Conservation (phyloP, 2,329 filamentous ascomycete species). For the Annulohypoxylon truncatum region DNA sequence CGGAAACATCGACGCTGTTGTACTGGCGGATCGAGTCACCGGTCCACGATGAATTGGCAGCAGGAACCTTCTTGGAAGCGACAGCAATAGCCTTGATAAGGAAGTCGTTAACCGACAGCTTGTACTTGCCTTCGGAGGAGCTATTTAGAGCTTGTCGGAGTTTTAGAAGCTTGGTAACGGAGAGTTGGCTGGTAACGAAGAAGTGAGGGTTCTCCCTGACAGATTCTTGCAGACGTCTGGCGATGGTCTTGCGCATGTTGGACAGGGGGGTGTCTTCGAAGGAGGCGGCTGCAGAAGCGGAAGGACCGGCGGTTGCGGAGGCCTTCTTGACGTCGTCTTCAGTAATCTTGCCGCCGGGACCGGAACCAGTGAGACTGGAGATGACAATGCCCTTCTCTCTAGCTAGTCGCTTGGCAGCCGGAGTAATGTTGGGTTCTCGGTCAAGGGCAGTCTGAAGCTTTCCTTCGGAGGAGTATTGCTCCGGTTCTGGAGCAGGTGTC, state of each 20-base stretch:
- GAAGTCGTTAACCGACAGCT: constrained; percentile 99
- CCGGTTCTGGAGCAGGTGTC: constrained; percentile 65
- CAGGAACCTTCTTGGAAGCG: constrained; percentile 92
- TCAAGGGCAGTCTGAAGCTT: constrained; percentile 86
- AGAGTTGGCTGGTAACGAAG: constrained; percentile 92
- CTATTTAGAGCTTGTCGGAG: constrained; percentile 93
- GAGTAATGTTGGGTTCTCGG: constrained; percentile 78
- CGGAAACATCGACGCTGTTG: constrained; percentile 92
- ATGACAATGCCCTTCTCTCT: constrained; percentile 85
- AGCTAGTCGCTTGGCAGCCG: constrained; percentile 83
- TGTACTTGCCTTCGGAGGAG: constrained; percentile 91
- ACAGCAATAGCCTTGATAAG: constrained; percentile 94
- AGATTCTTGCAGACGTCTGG: constrained; percentile 88
- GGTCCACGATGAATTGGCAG: constrained; percentile 96
- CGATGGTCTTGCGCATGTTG: constrained; percentile 98
- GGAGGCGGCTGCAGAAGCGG: constrained; percentile 67
- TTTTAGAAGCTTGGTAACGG: constrained; percentile 94
- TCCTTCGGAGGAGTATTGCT: constrained; percentile 80
- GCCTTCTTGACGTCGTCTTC: constrained; percentile 94
- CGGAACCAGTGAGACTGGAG: constrained; percentile 84
- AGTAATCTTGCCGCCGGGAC: constrained; percentile 86
- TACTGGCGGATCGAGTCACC: constrained; percentile 91
- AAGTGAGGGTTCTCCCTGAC: constrained; percentile 96
- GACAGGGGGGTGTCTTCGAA: constrained; percentile 88
- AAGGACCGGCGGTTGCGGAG: constrained; percentile 70